Evolutionary conservation across 1,284 basidiomycete genomes (phyloP).

Genomic region (Microbotryomycetes sp.): DNA sequence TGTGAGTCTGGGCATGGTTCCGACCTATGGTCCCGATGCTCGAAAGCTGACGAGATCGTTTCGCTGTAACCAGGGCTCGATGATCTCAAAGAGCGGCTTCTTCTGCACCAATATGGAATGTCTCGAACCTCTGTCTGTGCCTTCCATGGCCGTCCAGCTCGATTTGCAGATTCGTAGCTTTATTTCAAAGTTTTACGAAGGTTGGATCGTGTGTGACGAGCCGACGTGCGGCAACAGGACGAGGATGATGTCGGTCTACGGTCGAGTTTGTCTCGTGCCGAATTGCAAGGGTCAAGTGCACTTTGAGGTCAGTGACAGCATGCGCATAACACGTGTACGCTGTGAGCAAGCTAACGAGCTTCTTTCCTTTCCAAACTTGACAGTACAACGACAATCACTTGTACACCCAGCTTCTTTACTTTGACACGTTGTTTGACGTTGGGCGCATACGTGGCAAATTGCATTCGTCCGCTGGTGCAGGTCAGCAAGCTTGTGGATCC

Average conservation of each 20-base stretch:
- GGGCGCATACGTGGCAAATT: constrained; percentile 56
- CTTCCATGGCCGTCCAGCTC: constrained; percentile 72
- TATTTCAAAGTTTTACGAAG: constrained; percentile 79
- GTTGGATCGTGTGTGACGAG: constrained; percentile 82
- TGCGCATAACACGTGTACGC: background rate
- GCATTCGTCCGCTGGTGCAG: constrained; percentile 46
- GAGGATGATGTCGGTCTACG: constrained; percentile 88
- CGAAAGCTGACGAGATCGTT: background rate
- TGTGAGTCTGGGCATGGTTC: constrained; percentile 49
- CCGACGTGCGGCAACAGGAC: constrained; percentile 72
- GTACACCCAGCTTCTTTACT: constrained; percentile 82
- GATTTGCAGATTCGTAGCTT: constrained; percentile 72
- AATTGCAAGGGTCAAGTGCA: constrained; percentile 61
- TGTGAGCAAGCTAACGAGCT: background rate
- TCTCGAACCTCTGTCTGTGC: constrained; percentile 48
- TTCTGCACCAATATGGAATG: constrained; percentile 51
- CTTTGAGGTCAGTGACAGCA: constrained; percentile 58
- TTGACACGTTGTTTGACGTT: constrained; percentile 64
- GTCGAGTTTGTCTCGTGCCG: constrained; percentile 61
- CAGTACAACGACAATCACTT: constrained; percentile 76
- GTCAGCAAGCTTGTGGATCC: no score
- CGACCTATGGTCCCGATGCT: constrained; percentile 32
- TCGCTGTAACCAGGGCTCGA: constrained; percentile 31
- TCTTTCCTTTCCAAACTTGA: background rate
- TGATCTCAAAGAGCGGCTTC: constrained; percentile 47